A percentile compares a stretch with the other conserved stretches of the same genome.
Conservation (phyloP, 2,329 filamentous ascomycete species). For the Beauveria sp. region DNA sequence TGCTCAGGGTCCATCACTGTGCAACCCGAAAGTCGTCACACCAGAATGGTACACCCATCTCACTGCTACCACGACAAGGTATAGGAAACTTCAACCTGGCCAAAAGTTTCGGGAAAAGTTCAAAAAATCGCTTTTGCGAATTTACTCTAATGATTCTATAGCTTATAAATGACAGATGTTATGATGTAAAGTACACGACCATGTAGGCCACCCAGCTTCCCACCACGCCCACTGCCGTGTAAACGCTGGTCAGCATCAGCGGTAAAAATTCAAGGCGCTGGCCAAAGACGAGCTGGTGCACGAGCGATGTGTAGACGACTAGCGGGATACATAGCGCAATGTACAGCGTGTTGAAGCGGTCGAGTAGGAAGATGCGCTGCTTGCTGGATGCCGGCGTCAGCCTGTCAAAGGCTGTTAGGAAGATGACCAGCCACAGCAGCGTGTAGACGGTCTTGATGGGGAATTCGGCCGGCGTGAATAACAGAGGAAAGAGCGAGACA, state of each 20-base stretch:
- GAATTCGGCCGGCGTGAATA: slow-evolving; percentile 89
- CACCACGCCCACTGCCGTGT: slow-evolving; percentile 88
- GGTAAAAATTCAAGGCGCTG: slow-evolving; percentile 81
- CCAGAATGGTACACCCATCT: background rate
- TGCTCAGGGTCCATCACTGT: too few species aligned
- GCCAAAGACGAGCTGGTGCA: slow-evolving; percentile 80
- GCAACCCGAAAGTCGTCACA: too few species aligned
- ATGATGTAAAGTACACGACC: slow-evolving; percentile 75
- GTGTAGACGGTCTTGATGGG: slow-evolving; percentile 93
- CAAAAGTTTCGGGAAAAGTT: background rate
- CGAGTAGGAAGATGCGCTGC: slow-evolving; percentile 79
- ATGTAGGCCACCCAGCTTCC: slow-evolving; percentile 93
- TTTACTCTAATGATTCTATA: slow-evolving; percentile 2
- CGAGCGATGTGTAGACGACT: slow-evolving; percentile 77
- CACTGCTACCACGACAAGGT: background rate
- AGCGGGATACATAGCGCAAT: slow-evolving; percentile 84
- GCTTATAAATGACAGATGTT: slow-evolving; percentile 5
- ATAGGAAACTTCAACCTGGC: background rate
- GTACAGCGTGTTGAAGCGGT: slow-evolving; percentile 84
- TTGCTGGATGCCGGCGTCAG: slow-evolving; percentile 76
- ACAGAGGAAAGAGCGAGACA: slow-evolving; percentile 86
- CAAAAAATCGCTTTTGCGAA: background rate
- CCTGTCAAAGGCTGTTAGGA: slow-evolving; percentile 79
- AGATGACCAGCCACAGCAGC: slow-evolving; percentile 80
- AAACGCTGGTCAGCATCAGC: slow-evolving; percentile 94